These are phyloP conservation scores for Dionaea muscipula DNA, from an alignment of 179 eudicot species.

Conservation along the genomic window DNA sequence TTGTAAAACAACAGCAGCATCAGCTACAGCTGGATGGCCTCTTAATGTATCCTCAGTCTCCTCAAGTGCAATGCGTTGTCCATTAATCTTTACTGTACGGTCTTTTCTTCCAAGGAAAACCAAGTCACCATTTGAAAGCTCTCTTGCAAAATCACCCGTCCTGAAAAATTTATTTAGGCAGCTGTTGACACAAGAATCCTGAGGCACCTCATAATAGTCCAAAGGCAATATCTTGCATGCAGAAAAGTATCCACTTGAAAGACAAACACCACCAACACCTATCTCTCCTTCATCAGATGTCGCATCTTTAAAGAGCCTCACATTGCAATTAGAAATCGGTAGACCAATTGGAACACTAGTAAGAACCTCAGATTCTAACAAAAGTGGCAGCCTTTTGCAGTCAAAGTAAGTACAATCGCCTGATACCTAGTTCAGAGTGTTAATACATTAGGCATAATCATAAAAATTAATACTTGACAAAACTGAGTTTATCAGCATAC, in stretches of 20 bases:
- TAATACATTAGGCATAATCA: neutral
- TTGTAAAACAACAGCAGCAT: constrained; percentile 62
- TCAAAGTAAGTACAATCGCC: constrained; percentile 92
- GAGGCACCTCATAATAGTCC: constrained; percentile 26
- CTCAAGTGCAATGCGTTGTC: constrained; percentile 83
- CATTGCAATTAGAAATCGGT: constrained; percentile 56
- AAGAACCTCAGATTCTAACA: constrained; percentile 44
- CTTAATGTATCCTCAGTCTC: constrained; percentile 64
- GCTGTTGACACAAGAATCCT: constrained; percentile 14
- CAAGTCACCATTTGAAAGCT: constrained; percentile 58
- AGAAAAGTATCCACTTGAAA: constrained; percentile 55
- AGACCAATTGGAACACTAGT: constrained; percentile 74
- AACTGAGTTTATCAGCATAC: neutral
- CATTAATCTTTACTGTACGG: constrained; percentile 67
- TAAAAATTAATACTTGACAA: neutral
- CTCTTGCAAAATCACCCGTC: constrained; percentile 79
- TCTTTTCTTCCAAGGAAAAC: constrained; percentile 79
- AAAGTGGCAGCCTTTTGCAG: constrained; percentile 43
- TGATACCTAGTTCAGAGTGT: constrained; percentile 31
- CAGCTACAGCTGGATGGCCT: constrained; percentile 43
- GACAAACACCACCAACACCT: constrained; percentile 58
- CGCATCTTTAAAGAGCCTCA: constrained; percentile 37
- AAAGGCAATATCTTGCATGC: constrained; percentile 23
- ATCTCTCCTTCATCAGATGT: constrained; percentile 63
- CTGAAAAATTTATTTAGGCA: constrained; percentile 24